A percentile compares a stretch with the other conserved stretches of the same genome.
These are phyloP conservation scores for Leishmania tropica DNA, from an alignment of 208 protist species.

Conservation along the genomic window DNA sequence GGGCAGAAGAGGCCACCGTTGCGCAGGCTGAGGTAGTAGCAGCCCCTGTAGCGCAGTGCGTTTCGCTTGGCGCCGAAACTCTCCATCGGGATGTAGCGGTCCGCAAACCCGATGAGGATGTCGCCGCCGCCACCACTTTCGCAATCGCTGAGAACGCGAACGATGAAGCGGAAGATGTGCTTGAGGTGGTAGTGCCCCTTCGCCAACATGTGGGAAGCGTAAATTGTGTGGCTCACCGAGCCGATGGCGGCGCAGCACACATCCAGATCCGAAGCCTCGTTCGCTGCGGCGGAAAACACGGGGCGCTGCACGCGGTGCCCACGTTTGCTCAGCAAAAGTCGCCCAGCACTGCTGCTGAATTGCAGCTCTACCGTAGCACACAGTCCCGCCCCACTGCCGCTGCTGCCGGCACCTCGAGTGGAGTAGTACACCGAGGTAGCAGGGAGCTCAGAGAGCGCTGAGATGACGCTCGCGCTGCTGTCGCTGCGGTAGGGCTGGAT, in stretches of 20 bases:
- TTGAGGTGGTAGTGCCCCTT: constrained; percentile 21
- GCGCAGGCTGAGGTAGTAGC: constrained; percentile 52
- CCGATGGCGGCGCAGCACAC: constrained; percentile 42
- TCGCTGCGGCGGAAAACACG: not conserved
- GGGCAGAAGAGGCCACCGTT: constrained; percentile 40
- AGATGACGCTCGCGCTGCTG: not conserved
- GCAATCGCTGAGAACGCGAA: constrained; percentile 26
- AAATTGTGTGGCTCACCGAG: constrained; percentile 40
- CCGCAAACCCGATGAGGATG: constrained; percentile 54
- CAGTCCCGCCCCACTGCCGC: not conserved
- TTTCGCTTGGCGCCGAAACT: constrained; percentile 47
- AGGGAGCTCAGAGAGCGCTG: not conserved
- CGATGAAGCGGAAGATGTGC: constrained; percentile 8
- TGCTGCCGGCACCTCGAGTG: not conserved
- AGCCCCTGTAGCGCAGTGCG: constrained; percentile 41
- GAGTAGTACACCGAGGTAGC: not conserved
- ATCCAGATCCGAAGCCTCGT: not conserved
- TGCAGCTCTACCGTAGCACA: constrained; percentile 1
- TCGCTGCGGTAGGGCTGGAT: not conserved
- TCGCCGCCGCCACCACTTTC: constrained; percentile 26
- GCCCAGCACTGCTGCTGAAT: constrained; percentile 27
- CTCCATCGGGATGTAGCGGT: constrained; percentile 56
- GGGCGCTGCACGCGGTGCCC: constrained; percentile 28
- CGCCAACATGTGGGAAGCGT: constrained; percentile 20
- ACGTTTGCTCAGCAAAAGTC: constrained; percentile 25